These are phyloP conservation scores for Cucurbita maxima DNA, from an alignment of 306 rosid genomes.

Conservation along the genomic window DNA sequence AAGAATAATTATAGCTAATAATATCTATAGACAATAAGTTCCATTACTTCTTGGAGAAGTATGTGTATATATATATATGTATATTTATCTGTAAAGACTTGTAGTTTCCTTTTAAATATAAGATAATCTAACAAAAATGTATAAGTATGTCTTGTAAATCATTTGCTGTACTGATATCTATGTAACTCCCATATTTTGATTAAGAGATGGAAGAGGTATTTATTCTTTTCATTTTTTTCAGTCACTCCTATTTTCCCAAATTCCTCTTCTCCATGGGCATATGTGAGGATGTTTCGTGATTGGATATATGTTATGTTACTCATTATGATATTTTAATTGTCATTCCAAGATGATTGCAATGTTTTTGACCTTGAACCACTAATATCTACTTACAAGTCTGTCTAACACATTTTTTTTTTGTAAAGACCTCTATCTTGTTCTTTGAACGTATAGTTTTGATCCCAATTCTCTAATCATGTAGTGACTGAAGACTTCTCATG, in stretches of 20 bases:
- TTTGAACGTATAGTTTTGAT: not conserved
- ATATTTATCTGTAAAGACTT: not conserved
- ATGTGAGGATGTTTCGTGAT: not conserved
- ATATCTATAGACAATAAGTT: not conserved
- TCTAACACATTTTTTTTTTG: not conserved
- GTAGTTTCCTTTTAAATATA: not conserved
- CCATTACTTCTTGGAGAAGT: not conserved
- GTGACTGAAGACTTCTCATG: slow-evolving; percentile 88
- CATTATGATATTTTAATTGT: not conserved
- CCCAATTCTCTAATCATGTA: slow-evolving; percentile 24
- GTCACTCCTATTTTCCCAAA: not conserved
- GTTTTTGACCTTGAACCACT: not conserved
- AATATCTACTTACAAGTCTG: not conserved
- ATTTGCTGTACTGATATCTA: not conserved
- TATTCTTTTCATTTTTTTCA: not conserved
- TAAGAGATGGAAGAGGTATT: not conserved
- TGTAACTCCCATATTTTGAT: not conserved
- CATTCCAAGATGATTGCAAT: not conserved
- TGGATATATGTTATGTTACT: not conserved
- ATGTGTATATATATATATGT: not conserved
- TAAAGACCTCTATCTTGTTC: not conserved
- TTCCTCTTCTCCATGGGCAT: not conserved
- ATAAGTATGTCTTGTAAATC: not conserved
- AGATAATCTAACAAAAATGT: not conserved
- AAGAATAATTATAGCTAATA: not conserved